These are phyloP conservation scores for Pelargonium fulgidum DNA, from an alignment of 441 rosid genomes.

Conservation along the genomic window DNA sequence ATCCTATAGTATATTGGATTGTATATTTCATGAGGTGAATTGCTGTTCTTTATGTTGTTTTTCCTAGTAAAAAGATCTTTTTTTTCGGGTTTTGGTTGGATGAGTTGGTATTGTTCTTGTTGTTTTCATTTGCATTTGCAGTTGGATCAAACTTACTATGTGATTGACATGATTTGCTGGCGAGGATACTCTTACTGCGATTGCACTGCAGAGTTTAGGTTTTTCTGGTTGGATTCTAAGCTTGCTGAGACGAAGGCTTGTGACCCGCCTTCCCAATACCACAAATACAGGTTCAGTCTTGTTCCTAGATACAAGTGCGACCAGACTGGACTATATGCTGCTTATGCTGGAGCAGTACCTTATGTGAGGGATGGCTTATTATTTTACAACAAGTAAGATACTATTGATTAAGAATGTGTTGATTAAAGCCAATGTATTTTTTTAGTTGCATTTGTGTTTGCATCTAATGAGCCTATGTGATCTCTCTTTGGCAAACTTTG, in stretches of 20 bases:
- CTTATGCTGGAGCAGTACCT: constrained; percentile 54
- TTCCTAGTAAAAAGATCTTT: constrained; percentile 4
- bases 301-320: constrained; percentile 68
- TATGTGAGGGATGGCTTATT: constrained; percentile 80
- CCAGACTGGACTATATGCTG: constrained; percentile 52
- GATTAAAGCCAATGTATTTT: neutral
- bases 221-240: constrained; percentile 85
- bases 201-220: constrained; percentile 84
- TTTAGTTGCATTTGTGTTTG: constrained; percentile 5
- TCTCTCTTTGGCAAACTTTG: no score
- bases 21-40: constrained; percentile 88
- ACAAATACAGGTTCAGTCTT: constrained; percentile 55
- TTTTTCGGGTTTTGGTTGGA: neutral
- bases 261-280: constrained; percentile 59
- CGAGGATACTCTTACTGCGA: constrained; percentile 80
- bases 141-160: constrained; percentile 83
- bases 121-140: constrained; percentile 25
- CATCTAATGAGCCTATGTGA: no score
- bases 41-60: neutral
- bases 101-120: constrained; percentile 7
- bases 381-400: constrained; percentile 81
- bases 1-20: constrained; percentile 77
- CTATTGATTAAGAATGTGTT: neutral
- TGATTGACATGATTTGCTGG: constrained; percentile 91
- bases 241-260: constrained; percentile 85